phyloP scores from a whole-genome alignment of 805 yeast genomes.

The Lachancea sp. region DNA sequence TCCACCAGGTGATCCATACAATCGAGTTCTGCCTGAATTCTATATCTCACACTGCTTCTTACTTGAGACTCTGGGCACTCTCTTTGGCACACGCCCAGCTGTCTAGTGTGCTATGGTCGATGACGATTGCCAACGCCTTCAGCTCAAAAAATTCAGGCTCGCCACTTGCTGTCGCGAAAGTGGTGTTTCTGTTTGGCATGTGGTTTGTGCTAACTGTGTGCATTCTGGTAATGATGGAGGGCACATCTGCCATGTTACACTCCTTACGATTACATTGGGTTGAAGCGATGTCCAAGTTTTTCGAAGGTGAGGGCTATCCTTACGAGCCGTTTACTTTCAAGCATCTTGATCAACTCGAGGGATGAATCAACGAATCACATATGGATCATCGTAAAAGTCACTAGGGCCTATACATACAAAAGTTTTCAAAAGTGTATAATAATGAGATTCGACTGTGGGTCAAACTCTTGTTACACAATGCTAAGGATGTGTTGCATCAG shows the following conservation, averaged over 20 bases:
- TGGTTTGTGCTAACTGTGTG: slow-evolving; percentile 92
- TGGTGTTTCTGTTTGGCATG: slow-evolving; percentile 80
- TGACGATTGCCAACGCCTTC: slow-evolving; percentile 85
- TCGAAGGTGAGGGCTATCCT: slow-evolving; percentile 91
- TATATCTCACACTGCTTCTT: slow-evolving; percentile 98
- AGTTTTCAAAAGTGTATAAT: slow-evolving; percentile 1
- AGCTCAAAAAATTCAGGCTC: slow-evolving; percentile 41
- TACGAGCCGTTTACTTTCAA: slow-evolving; percentile 82
- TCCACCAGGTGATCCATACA: slow-evolving; percentile 95
- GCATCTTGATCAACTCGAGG: slow-evolving; percentile 2
- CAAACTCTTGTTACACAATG: neutral
- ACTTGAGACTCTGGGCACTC: slow-evolving; percentile 92
- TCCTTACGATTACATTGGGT: slow-evolving; percentile 99
- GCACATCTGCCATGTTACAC: slow-evolving; percentile 98
- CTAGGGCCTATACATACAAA: neutral
- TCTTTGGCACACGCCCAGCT: slow-evolving; percentile 96
- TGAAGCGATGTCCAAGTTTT: slow-evolving; percentile 96
- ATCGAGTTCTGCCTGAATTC: slow-evolving; percentile 95
- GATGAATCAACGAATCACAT: neutral
- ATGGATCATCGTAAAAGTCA: no score
- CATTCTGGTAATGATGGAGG: slow-evolving; percentile 94
- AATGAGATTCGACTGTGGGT: neutral
- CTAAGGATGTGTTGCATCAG: neutral
- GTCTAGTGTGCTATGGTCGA: slow-evolving; percentile 90
- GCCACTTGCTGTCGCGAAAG: slow-evolving; percentile 61